These are phyloP conservation scores for Yamadazyma spencermartinsiae DNA, from an alignment of 1,139 yeast species.

Conservation along the genomic window DNA sequence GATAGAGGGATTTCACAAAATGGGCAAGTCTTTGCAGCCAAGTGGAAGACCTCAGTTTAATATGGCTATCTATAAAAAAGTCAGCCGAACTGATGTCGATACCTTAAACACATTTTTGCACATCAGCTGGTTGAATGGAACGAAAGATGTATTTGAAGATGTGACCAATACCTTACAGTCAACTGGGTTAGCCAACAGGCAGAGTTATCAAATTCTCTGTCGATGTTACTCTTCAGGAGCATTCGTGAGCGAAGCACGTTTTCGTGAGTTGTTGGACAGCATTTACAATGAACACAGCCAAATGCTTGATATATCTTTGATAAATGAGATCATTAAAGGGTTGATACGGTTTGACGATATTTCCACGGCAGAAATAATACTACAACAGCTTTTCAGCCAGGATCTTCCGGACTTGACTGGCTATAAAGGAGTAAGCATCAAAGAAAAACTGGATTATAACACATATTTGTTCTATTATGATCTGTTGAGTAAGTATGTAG, in stretches of 20 bases:
- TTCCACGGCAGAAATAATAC: conserved; percentile 15
- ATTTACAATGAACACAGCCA: conserved; percentile 1
- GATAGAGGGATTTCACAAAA: conserved; percentile 6
- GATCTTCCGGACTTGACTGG: not conserved
- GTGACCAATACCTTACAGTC: conserved; percentile 14
- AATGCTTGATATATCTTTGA: conserved; percentile 12
- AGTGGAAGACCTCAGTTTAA: conserved; percentile 17
- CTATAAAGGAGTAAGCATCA: conserved; percentile 19
- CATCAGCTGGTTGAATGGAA: conserved; percentile 11
- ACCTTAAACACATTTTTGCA: conserved; percentile 14
- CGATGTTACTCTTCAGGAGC: conserved; percentile 2
- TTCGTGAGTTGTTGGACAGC: conserved; percentile 5
- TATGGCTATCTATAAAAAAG: conserved; percentile 19
- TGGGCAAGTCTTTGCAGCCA: conserved; percentile 8
- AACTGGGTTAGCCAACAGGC: conserved; percentile 9
- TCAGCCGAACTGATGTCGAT: conserved; percentile 13
- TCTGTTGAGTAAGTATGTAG: conserved; percentile 27
- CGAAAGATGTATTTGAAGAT: conserved; percentile 11
- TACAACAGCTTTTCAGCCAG: conserved; percentile 4
- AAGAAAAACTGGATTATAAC: conserved; percentile 19
- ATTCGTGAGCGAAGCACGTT: conserved; percentile 5
- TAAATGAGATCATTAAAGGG: conserved; percentile 20
- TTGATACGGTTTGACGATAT: conserved; percentile 13
- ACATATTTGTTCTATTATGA: conserved; percentile 21
- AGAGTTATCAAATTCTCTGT: conserved; percentile 10